phyloP scores from a whole-genome alignment of 2,329 filamentous ascomycete species.

The Teratosphaeria destructans region DNA sequence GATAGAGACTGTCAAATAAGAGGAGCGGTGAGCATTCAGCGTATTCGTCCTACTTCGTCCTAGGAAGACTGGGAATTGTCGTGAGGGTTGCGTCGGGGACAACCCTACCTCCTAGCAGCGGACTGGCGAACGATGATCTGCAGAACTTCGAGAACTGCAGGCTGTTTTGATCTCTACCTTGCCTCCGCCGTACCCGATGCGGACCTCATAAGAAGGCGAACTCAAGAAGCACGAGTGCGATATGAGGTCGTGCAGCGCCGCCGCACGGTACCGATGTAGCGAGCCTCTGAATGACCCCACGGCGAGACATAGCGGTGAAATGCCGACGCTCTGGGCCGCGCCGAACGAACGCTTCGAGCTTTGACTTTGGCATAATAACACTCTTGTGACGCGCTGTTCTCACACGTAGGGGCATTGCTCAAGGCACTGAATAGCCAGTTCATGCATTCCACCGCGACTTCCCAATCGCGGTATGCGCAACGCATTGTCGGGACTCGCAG shows the following conservation, averaged over 20 bases:
- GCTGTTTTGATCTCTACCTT: neutral
- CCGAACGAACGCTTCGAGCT: neutral
- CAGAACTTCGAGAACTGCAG: conserved; percentile 1
- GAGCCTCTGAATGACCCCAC: conserved; percentile 8
- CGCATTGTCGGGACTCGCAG: neutral
- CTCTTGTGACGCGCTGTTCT: conserved; percentile 4
- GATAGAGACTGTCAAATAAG: neutral
- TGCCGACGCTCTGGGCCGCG: conserved; percentile 14
- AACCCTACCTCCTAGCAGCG: conserved; percentile 5
- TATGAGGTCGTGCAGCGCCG: neutral
- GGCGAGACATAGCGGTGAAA: conserved; percentile 13
- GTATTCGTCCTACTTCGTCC: conserved; percentile 2
- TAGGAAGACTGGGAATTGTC: neutral
- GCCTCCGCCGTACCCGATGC: neutral
- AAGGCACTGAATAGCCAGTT: neutral
- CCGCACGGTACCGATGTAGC: conserved; percentile 4
- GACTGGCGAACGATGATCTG: conserved; percentile 19
- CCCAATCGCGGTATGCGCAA: neutral
- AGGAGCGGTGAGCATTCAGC: conserved; percentile 8
- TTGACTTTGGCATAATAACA: neutral
- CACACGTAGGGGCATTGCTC: neutral
- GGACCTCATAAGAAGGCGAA: neutral
- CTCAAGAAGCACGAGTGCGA: neutral
- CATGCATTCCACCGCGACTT: neutral
- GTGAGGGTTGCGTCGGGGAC: conserved; percentile 11